A percentile compares a stretch with the other conserved stretches of the same genome.
Evolutionary conservation across 1,284 basidiomycete species (phyloP).

Genomic region (Cystobasidium sp.): DNA sequence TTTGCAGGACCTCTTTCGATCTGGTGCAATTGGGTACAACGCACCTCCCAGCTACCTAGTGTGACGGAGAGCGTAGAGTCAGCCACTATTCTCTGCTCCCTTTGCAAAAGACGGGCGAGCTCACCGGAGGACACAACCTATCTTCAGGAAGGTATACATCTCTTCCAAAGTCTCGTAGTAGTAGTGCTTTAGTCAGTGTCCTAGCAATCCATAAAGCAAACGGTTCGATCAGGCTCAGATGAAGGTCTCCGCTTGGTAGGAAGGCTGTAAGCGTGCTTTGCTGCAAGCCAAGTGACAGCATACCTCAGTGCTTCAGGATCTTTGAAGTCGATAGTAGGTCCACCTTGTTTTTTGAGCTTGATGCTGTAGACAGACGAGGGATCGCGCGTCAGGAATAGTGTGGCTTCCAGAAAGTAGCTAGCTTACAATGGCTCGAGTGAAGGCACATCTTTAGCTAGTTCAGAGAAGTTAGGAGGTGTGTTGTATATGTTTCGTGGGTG

Average conservation of each 20-base stretch:
- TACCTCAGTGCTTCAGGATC: conserved; percentile 71
- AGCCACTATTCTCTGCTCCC: too few relatives aligned
- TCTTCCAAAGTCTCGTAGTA: conserved; percentile 74
- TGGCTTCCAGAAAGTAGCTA: not conserved
- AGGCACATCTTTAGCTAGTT: conserved; percentile 66
- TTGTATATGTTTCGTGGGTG: conserved; percentile 56
- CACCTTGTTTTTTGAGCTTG: conserved; percentile 55
- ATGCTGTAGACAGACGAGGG: conserved; percentile 54
- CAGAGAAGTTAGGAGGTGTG: conserved; percentile 66
- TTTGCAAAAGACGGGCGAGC: conserved; percentile 46
- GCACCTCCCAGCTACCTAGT: conserved; percentile 49
- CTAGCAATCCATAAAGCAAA: conserved; percentile 57
- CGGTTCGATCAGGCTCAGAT: not conserved
- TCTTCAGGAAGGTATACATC: conserved; percentile 68
- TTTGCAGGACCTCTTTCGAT: not conserved
- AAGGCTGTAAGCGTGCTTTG: conserved; percentile 6
- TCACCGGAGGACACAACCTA: conserved; percentile 82
- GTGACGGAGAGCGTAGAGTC: not conserved
- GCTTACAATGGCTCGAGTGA: conserved; percentile 68
- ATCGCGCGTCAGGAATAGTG: not conserved
- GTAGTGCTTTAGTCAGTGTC: conserved; percentile 73
- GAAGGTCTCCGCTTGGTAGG: not conserved
- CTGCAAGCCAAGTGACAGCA: not conserved
- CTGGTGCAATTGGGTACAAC: not conserved
- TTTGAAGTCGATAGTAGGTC: conserved; percentile 71